Evolutionary conservation across 73 alveolate species (phyloP).

Genomic region (Diophrys appendiculata): DNA sequence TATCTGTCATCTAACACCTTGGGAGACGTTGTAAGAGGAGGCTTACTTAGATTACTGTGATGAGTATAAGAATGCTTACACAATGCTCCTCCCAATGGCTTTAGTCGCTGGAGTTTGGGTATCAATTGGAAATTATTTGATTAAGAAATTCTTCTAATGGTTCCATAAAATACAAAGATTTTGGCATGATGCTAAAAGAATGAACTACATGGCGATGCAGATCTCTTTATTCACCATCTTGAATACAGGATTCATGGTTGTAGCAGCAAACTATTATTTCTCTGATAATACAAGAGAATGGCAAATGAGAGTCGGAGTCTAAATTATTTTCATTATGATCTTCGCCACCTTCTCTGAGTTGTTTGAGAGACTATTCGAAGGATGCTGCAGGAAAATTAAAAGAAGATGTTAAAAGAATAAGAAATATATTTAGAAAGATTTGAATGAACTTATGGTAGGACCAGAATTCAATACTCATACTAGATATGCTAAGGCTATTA

Average conservation of each 20-base stretch:
- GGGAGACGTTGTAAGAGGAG: neutral
- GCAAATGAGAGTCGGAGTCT: conserved; percentile 1
- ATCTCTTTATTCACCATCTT: neutral
- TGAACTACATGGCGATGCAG: neutral
- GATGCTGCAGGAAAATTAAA: neutral
- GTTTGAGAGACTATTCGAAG: neutral
- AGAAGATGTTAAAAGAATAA: neutral
- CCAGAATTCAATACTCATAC: conserved; percentile 1
- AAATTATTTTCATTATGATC: neutral
- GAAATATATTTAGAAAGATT: neutral
- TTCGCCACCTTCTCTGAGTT: neutral
- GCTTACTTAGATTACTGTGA: neutral
- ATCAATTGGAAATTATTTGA: neutral
- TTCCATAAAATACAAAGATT: neutral
- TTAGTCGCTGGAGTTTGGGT: neutral
- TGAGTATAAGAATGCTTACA: neutral
- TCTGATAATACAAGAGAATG: conserved; percentile 5
- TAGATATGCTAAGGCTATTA: neutral
- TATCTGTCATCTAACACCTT: neutral
- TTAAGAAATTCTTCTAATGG: neutral
- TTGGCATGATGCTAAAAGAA: neutral
- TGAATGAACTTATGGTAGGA: conserved; percentile 12
- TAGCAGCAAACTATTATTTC: neutral
- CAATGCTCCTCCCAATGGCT: neutral
- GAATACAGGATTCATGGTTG: neutral